phyloP scores from a whole-genome alignment of 306 rosid species.

The Dalbergia cochinchinensis region DNA sequence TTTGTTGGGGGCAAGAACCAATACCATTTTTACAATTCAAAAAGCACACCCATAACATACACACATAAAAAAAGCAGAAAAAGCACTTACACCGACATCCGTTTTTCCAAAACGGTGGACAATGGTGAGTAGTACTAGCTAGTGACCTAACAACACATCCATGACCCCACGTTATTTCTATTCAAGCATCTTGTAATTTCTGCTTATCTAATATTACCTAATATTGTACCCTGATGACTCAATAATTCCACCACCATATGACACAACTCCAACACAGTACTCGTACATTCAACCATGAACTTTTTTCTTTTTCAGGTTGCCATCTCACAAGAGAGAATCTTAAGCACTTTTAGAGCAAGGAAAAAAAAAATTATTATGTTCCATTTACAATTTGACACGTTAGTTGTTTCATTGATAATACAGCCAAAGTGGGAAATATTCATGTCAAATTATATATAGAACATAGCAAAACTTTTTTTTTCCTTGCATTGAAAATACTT shows the following conservation, averaged over 20 bases:
- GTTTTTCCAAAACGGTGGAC: constrained; percentile 41
- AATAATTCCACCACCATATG: constrained; percentile 31
- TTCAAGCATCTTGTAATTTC: not conserved
- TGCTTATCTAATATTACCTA: not conserved
- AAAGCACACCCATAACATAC: constrained; percentile 41
- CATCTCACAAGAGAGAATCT: too few species aligned
- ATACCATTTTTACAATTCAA: constrained; percentile 31
- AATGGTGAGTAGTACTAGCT: constrained; percentile 27
- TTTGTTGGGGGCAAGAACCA: constrained; percentile 1
- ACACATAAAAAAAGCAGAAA: constrained; percentile 1
- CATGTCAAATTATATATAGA: too few species aligned
- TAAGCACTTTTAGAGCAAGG: too few species aligned
- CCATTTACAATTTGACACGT: too few species aligned
- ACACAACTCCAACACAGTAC: constrained; percentile 35
- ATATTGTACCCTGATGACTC: constrained; percentile 27
- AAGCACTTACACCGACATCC: constrained; percentile 40
- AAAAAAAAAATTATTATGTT: too few species aligned
- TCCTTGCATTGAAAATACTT: not conserved
- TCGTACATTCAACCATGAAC: not conserved
- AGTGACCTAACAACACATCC: constrained; percentile 27
- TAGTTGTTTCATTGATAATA: too few species aligned
- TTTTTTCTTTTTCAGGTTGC: not conserved
- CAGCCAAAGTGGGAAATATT: too few species aligned
- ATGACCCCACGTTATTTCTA: not conserved
- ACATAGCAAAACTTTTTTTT: not conserved